Conservation (phyloP, 768 basidiomycete genomes). For the Asterophora lycoperdoides region DNA sequence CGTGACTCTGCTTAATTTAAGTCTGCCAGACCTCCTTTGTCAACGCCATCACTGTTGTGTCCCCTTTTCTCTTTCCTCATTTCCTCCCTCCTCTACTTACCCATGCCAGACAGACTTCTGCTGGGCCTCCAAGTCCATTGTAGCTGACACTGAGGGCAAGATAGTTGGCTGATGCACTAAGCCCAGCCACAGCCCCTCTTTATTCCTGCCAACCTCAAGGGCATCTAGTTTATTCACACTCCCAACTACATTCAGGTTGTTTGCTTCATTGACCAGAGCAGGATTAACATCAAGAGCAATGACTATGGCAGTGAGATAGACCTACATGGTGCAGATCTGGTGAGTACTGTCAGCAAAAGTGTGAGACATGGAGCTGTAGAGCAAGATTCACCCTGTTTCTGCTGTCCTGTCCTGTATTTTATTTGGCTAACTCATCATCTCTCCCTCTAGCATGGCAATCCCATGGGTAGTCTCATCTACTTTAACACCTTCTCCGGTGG, state of each 20-base stretch:
- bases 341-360: too few relatives aligned
- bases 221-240: constrained; percentile 35
- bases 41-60: constrained; percentile 51
- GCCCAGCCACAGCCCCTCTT: constrained; percentile 62
- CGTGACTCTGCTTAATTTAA: too few relatives aligned
- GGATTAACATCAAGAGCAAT: constrained; percentile 39
- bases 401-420: neutral
- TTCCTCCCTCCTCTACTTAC: too few relatives aligned
- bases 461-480: constrained; percentile 39
- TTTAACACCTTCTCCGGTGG: constrained; percentile 20
- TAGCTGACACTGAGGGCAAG: constrained; percentile 64
- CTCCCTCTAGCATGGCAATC: constrained; percentile 70
- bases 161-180: constrained; percentile 80
- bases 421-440: neutral
- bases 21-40: constrained; percentile 59
- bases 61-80: neutral
- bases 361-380: too few relatives aligned
- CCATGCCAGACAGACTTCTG: constrained; percentile 63
- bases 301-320: constrained; percentile 73
- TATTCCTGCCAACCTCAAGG: constrained; percentile 54
- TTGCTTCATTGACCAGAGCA: constrained; percentile 54
- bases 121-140: constrained; percentile 53
- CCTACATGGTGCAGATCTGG: too few relatives aligned
- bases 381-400: too few relatives aligned
- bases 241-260: constrained; percentile 48